Evolutionary conservation across 169 alveolate species (phyloP).

Genomic region (Eimeria zaria): DNA sequence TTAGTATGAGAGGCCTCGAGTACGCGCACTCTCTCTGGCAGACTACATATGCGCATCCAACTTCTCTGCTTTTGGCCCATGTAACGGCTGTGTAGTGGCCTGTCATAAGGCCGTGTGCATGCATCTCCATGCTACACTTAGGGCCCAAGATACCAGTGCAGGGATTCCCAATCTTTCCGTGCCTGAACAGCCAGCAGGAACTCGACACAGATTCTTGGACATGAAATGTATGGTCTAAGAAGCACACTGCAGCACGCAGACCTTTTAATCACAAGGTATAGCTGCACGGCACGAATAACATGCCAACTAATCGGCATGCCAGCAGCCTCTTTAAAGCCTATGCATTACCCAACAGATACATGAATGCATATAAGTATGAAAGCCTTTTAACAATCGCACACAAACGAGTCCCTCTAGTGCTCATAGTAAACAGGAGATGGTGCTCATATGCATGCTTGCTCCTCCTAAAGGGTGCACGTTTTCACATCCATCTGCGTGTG

Average conservation of each 20-base stretch:
- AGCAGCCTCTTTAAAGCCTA: background rate
- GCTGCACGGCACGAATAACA: background rate
- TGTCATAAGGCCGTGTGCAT: conserved; percentile 67
- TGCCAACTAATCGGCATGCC: no score
- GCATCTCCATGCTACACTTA: conserved; percentile 25
- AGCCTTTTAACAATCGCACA: background rate
- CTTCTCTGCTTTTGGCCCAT: background rate
- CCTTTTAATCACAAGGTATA: background rate
- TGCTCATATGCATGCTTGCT: background rate
- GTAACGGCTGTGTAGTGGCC: conserved; percentile 62
- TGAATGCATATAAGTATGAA: background rate
- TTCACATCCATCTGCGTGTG: background rate
- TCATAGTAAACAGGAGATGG: background rate
- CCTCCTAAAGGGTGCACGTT: background rate
- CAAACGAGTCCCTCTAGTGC: background rate
- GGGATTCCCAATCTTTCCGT: conserved; percentile 56
- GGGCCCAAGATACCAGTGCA: conserved; percentile 55
- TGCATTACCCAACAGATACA: background rate
- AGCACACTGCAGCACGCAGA: background rate
- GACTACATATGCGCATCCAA: conserved; percentile 74
- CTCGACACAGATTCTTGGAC: background rate
- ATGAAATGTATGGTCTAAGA: background rate
- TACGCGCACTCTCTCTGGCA: conserved; percentile 20
- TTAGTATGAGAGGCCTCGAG: conserved; percentile 8
- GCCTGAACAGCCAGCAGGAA: conserved; percentile 1